A percentile compares a stretch with the other conserved stretches of the same genome.
Evolutionary conservation across 805 yeast genomes (phyloP).

Genomic region (Candida takata): DNA sequence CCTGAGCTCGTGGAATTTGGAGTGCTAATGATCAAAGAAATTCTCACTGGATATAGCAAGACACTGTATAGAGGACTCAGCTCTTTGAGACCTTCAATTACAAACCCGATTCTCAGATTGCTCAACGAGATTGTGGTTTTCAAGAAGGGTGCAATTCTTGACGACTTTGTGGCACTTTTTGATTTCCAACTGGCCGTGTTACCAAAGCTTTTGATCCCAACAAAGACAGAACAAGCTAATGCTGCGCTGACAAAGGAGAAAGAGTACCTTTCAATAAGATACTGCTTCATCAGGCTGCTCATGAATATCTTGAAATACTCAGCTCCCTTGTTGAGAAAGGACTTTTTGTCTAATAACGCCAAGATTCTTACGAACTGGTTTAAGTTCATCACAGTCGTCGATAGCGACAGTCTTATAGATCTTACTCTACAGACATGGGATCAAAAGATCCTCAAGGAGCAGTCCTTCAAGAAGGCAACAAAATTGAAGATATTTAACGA

Average conservation of each 20-base stretch:
- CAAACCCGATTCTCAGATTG: slow-evolving; percentile 57
- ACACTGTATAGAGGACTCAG: slow-evolving; percentile 62
- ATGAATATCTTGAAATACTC: slow-evolving; percentile 41
- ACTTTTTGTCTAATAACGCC: slow-evolving; percentile 47
- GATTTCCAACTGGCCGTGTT: slow-evolving; percentile 59
- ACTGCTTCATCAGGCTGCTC: slow-evolving; percentile 56
- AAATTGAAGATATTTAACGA: slow-evolving; percentile 78
- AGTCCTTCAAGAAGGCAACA: slow-evolving; percentile 53
- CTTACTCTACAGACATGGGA: slow-evolving; percentile 42
- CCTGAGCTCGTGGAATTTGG: slow-evolving; percentile 22
- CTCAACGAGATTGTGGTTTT: slow-evolving; percentile 45
- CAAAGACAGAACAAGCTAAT: slow-evolving; percentile 38
- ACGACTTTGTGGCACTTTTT: slow-evolving; percentile 54
- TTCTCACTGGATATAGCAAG: slow-evolving; percentile 52
- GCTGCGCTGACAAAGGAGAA: slow-evolving; percentile 28
- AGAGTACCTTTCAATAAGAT: slow-evolving; percentile 43
- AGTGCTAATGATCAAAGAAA: slow-evolving; percentile 38
- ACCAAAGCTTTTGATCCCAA: slow-evolving; percentile 54
- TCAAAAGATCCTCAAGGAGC: slow-evolving; percentile 48
- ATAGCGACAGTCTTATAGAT: slow-evolving; percentile 36
- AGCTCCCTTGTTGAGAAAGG: slow-evolving; percentile 54
- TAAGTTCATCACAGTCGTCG: slow-evolving; percentile 51
- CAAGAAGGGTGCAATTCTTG: slow-evolving; percentile 43
- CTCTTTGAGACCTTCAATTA: slow-evolving; percentile 46
- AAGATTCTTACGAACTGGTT: slow-evolving; percentile 62